Percentiles rank a stretch among this genome's conserved stretches.
These are phyloP conservation scores for Hydrangea macrophylla DNA, from an alignment of 148 eudicot genomes.

Conservation along the genomic window DNA sequence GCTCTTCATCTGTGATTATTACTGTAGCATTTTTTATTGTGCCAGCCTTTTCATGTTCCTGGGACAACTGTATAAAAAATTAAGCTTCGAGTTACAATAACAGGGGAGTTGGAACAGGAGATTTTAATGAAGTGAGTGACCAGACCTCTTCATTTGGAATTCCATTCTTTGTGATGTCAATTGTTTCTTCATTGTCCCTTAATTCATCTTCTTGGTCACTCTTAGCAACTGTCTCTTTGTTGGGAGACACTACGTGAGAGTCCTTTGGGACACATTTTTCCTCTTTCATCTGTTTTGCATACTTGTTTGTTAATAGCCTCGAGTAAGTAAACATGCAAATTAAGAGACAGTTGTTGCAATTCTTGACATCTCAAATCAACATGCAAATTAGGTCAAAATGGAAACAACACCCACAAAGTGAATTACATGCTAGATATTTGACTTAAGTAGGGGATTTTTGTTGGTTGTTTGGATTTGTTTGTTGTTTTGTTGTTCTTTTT, in stretches of 20 bases:
- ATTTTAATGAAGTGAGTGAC: not conserved
- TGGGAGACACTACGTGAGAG: not conserved
- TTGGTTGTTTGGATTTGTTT: too few species aligned
- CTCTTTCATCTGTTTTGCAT: slow-evolving; percentile 12
- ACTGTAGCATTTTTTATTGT: slow-evolving; percentile 1
- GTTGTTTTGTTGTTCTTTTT: too few species aligned
- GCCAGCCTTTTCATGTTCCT: slow-evolving; percentile 9
- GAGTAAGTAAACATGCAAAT: too few species aligned
- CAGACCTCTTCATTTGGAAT: slow-evolving; percentile 4
- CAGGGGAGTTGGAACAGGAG: not conserved
- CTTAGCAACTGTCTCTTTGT: slow-evolving; percentile 2
- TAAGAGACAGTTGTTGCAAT: too few species aligned
- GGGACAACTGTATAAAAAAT: slow-evolving; percentile 6
- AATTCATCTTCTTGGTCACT: slow-evolving; percentile 5
- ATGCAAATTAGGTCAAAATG: too few species aligned
- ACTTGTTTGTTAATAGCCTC: slow-evolving; percentile 5
- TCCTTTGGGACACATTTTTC: slow-evolving; percentile 9
- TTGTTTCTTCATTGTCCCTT: not conserved
- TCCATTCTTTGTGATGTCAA: not conserved
- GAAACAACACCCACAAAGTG: too few species aligned
- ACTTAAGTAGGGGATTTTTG: too few species aligned
- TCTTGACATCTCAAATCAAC: too few species aligned
- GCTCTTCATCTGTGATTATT: not conserved
- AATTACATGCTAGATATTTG: too few species aligned
- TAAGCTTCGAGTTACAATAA: slow-evolving; percentile 5